Conservation (phyloP, 805 yeast genomes). For the Tetrapisispora namnaoensis region DNA sequence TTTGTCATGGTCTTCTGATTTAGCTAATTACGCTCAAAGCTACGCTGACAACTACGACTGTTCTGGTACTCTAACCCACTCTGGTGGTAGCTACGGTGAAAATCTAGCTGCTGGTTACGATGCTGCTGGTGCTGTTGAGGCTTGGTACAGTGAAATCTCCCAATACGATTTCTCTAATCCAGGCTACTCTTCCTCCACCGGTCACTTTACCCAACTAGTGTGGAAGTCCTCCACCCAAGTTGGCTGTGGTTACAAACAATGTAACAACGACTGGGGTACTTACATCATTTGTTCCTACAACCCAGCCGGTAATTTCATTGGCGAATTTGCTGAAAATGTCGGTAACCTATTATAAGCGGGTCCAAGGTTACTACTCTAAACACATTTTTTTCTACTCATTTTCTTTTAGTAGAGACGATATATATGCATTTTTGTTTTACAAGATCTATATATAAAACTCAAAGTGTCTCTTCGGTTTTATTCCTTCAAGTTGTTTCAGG, state of each 20-base stretch:
- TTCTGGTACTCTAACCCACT: slow-evolving; percentile 53
- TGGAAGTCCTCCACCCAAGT: slow-evolving; percentile 53
- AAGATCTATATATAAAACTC: background rate
- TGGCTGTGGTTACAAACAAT: slow-evolving; percentile 45
- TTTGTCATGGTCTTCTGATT: slow-evolving; percentile 39
- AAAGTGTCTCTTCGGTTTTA: background rate
- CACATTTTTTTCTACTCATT: too few relatives aligned
- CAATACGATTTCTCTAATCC: slow-evolving; percentile 37
- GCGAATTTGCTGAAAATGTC: slow-evolving; percentile 11
- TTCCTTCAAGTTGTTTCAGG: background rate
- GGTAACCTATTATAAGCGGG: slow-evolving; percentile 5
- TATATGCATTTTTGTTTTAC: background rate
- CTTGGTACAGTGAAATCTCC: slow-evolving; percentile 62
- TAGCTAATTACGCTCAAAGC: slow-evolving; percentile 39
- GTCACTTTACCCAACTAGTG: slow-evolving; percentile 68
- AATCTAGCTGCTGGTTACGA: slow-evolving; percentile 55
- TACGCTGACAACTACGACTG: slow-evolving; percentile 43
- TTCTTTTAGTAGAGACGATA: too few relatives aligned
- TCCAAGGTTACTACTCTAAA: too few relatives aligned
- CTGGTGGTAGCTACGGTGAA: slow-evolving; percentile 54
- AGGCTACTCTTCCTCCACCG: slow-evolving; percentile 30
- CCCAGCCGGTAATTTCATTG: slow-evolving; percentile 40
- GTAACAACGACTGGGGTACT: slow-evolving; percentile 12
- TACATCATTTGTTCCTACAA: slow-evolving; percentile 65
- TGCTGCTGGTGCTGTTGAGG: slow-evolving; percentile 40